Evolutionary conservation across 2,329 filamentous ascomycete species (phyloP), one percentile per base, ranked within the genome.

Genomic region (Trichoderma citrinoviride): DNA sequence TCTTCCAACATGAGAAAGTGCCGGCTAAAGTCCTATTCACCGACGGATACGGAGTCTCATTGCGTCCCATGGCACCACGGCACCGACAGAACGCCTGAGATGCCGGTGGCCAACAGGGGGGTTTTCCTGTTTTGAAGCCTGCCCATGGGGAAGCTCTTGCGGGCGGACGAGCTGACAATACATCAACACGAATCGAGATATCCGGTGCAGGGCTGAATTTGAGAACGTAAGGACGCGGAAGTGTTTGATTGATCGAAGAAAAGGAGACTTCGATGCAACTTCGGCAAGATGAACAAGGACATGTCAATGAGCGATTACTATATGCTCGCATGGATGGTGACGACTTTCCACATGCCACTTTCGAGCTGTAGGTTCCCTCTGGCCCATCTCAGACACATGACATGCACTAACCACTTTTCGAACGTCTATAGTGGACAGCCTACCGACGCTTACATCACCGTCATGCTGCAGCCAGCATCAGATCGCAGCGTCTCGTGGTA

Each of bases 1-100:
- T 50, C 55, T 27, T 10, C 23, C 12, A 61, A 43, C 37, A 43
- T 33, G 57, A 52, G 44, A 43, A 33, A 43, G 23, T n/a, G 25
- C 14, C 58, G 58, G 58, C 37, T 61, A 61, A 61, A 61, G 47
- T 53, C 58, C 12, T 61, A 53, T 17, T 53, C 47, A 25, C 58
- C 58, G 58, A 61, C 58, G 58, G 58, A 25, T 61, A 44, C 10
- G 10, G 3, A 37, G 33, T 14, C 6, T 23, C 47, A 12, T n/a
- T 43, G 41, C 21, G 33, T 21, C 56, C 29, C 15, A 6, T 60
- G 50, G 56, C 56, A 7, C 29, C 15, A 6, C 50, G 50, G 56
- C 56, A 7, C 29, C 56, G 33, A 44, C 17, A 41, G 33, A 40
- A 37, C 40, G 21, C 25, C 15, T 50, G 56, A 50, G 5, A 29